Evolutionary conservation across 202 grass and related monocot genomes (phyloP), one percentile per base, ranked within the genome.

Genomic region (Setaria italica): DNA sequence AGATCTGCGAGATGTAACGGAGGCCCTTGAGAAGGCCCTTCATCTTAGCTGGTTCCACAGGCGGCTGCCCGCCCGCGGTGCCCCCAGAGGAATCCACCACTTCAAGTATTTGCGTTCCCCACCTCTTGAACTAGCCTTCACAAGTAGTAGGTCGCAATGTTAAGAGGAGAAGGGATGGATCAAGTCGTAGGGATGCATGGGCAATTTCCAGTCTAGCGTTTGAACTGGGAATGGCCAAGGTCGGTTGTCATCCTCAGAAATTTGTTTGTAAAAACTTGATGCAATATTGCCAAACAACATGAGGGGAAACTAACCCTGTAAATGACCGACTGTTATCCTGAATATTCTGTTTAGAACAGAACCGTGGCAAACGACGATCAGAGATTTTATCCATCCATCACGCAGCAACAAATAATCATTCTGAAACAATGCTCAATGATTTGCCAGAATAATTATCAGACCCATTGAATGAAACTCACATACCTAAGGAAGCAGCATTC

Each of bases 1-100:
- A 94, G 51, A 99, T 96, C 78, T 99, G 97, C 16, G 97, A 94
- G 80, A 99, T 94, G 78, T 99, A 99, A 21, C 97, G 93, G 58
- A 99, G 94, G 82, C 94, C 97, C 84, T 92, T 99, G 90, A 99
- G 89, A 53, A 99, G 90, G 15, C 94, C 94, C 83, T 99, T 99
- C 94, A 95, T 95, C 83, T 91, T 95, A 70, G 11, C 77, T 9
- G 87, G 87, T 74, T 93, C 94, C 94, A 93, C 91, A 88, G 83
- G 87, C 83, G 87, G 80, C 79, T 84, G 82, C 50, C 87, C 90
- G 83, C 82, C 90, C 80, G 86, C 87, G 74, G 87, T 62, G 79
- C 76, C 63, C 69, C 43, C 65, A 6, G 85, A 67, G 72, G 89
- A 73, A 88, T 85, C 89, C 89, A 91, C 89, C 59, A 88, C 85